phyloP scores from a whole-genome alignment of 1,284 basidiomycete genomes.

The Heliocybe sulcata region DNA sequence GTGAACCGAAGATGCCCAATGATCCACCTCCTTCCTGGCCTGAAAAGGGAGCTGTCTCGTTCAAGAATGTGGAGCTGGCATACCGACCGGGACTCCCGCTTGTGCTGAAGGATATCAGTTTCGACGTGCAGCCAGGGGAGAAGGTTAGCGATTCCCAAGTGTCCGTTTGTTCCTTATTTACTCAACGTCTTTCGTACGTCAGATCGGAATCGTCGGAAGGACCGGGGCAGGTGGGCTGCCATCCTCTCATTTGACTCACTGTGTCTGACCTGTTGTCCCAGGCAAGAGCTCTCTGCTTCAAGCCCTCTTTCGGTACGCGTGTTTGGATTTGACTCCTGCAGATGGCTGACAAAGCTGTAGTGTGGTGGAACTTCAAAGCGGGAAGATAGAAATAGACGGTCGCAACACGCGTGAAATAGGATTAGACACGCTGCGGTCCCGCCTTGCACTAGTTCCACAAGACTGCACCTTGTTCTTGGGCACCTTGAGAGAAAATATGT shows the following conservation, averaged over 20 bases:
- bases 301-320: conserved; percentile 54
- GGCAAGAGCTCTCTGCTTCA: conserved; percentile 76
- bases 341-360: conserved; percentile 24
- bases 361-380: conserved; percentile 56
- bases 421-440: conserved; percentile 47
- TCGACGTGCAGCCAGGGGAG: conserved; percentile 60
- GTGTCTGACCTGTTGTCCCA: conserved; percentile 12
- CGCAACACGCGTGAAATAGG: conserved; percentile 50
- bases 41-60: conserved; percentile 48
- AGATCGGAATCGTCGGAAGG: conserved; percentile 71
- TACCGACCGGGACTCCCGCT: conserved; percentile 70
- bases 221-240: conserved; percentile 51
- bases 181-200: background rate
- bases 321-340: background rate
- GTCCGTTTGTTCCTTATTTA: background rate
- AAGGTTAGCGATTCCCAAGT: conserved; percentile 34
- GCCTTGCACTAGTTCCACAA: conserved; percentile 69
- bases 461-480: conserved; percentile 60
- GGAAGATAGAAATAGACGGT: conserved; percentile 68
- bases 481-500: conserved; percentile 65
- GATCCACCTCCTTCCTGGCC: conserved; percentile 68
- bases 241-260: background rate
- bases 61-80: conserved; percentile 54
- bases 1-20: conserved; percentile 29
- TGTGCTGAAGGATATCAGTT: conserved; percentile 63